Percentiles rank a stretch among this genome's conserved stretches.
phyloP scores from a whole-genome alignment of 495 filamentous ascomycete species.

The Xylaria scruposa region DNA sequence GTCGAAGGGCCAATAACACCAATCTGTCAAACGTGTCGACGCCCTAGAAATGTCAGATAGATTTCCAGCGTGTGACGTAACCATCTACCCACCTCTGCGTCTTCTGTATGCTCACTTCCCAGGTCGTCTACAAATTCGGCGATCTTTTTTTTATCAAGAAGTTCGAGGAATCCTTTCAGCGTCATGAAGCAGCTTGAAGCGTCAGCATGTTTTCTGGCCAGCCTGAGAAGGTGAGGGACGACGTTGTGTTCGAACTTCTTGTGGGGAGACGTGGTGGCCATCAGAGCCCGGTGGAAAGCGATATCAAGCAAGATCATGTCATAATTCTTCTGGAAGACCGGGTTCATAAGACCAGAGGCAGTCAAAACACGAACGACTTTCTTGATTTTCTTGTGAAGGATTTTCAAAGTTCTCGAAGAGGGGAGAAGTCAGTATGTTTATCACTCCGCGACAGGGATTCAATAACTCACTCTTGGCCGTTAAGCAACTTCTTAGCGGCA shows the following conservation, averaged over 20 bases:
- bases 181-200: conserved; percentile 44
- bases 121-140: background rate
- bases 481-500: conserved; percentile 40
- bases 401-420: conserved; percentile 1
- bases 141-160: conserved; percentile 39
- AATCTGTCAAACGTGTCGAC: conserved; percentile 5
- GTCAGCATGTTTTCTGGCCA: conserved; percentile 44
- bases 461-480: conserved; percentile 41
- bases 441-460: background rate
- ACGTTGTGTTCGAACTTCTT: background rate
- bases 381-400: conserved; percentile 11
- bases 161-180: conserved; percentile 42
- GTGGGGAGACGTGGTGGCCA: background rate
- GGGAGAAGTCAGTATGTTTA: background rate
- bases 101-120: background rate
- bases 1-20: conserved; percentile 21
- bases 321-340: conserved; percentile 17
- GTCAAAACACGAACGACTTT: background rate
- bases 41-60: conserved; percentile 13
- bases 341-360: background rate
- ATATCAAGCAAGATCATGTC: conserved; percentile 13
- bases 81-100: background rate
- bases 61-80: background rate
- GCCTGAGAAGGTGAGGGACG: conserved; percentile 34
- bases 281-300: background rate